Evolutionary conservation across 129 eudicot species (phyloP), one percentile per base, ranked within the genome.

Genomic region (Oenanthe sinensis): DNA sequence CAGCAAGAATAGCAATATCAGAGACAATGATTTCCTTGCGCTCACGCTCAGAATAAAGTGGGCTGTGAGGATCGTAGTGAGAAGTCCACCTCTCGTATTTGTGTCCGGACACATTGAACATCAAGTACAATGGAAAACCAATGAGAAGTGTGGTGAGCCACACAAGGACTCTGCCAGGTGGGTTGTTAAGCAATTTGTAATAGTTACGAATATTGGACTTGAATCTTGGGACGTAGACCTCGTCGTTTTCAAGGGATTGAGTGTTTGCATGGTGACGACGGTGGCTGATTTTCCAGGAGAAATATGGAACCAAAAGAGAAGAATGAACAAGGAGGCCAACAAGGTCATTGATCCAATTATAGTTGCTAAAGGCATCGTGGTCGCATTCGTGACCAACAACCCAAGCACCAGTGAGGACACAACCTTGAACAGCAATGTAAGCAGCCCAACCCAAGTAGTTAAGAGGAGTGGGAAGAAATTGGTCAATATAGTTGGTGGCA

Each of bases 1-100:
- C 80, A 1, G 83, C 88, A 5, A 85, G 71, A 24, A 85, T 79
- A 13, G 85, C 88, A 43, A 82, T 8, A 72, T 85, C 88, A 1
- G 88, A 85, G 22, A 85, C 10, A 1, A 85, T 49, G 16, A 85
- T 82, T 5, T 85, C 85, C 36, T 82, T 74, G 10, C 88, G 83
- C 63, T 85, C 88, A n/a, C 83, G 85, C 4, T 85, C 80, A 22
- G 86, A 74, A 74, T 79, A 83, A 43, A 83, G 80, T 15, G 86
- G 86, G 13, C 86, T 83, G 42, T 68, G 17, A 7, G 88, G 88
- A 60, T 82, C 85, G 46, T 82, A 85, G 67, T 85, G 88, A 74
- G 83, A 82, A n/a, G 88, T 80, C 73, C 83, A 85, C 70, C 85
- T 63, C 42, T 72, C 88, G 71, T 85, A 85, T 73, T 85, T 83